Conservation (phyloP, 2,329 filamentous ascomycete genomes). For the Fusarium nodosum region DNA sequence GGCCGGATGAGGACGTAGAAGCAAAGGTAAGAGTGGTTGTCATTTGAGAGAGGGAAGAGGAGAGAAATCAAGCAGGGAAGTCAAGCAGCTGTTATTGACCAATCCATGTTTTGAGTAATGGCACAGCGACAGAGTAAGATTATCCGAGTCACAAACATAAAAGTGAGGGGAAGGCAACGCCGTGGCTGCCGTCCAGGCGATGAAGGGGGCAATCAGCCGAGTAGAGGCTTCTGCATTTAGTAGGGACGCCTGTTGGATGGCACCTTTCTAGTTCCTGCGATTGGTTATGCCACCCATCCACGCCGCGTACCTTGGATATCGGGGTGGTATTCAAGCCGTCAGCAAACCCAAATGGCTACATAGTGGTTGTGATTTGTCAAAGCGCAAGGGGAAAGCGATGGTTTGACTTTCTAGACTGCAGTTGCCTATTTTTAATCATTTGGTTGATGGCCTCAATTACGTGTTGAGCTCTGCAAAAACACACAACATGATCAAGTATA, state of each 20-base stretch:
- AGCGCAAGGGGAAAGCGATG: conserved; percentile 28
- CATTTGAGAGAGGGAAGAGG: background rate
- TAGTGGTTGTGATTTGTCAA: conserved; percentile 43
- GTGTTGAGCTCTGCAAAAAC: background rate
- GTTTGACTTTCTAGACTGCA: conserved; percentile 9
- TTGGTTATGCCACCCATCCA: conserved; percentile 37
- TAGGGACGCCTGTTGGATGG: conserved; percentile 41
- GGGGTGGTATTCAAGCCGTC: conserved; percentile 35
- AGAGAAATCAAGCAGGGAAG: background rate
- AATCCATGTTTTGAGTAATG: conserved; percentile 40
- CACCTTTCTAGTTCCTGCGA: conserved; percentile 38
- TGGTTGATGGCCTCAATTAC: background rate
- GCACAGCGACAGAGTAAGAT: conserved; percentile 30
- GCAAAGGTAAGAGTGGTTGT: conserved; percentile 1
- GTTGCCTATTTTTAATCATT: conserved; percentile 6
- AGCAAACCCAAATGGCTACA: conserved; percentile 38
- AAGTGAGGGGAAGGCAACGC: conserved; percentile 43
- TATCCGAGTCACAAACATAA: conserved; percentile 36
- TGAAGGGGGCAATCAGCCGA: conserved; percentile 43
- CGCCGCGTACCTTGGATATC: conserved; percentile 29
- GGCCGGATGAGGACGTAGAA: conserved; percentile 2
- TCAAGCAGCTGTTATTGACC: conserved; percentile 18
- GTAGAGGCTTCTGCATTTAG: conserved; percentile 43
- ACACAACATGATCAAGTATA: background rate
- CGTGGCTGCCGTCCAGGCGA: conserved; percentile 38